phyloP scores from a whole-genome alignment of 371 early-diverging fungal genomes.

The Circinella umbellata region DNA sequence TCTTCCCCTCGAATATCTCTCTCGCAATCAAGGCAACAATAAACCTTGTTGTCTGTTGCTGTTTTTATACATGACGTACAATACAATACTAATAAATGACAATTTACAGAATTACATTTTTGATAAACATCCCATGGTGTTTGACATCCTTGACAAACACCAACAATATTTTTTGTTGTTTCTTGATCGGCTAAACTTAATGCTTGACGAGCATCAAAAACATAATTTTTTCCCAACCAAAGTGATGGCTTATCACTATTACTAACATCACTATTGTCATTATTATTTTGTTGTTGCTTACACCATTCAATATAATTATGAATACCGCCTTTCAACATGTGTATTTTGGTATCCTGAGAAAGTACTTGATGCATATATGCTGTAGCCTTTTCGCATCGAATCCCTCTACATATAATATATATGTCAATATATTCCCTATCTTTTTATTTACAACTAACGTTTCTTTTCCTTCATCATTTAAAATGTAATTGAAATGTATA shows the following conservation, averaged over 20 bases:
- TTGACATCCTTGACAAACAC: slow-evolving; percentile 41
- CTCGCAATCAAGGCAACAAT: slow-evolving; percentile 43
- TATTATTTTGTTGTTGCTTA: slow-evolving; percentile 29
- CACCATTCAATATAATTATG: slow-evolving; percentile 79
- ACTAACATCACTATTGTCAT: slow-evolving; percentile 1
- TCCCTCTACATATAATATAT: slow-evolving; percentile 28
- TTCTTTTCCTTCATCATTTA: background rate
- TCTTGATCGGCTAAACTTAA: slow-evolving; percentile 5
- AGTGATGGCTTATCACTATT: slow-evolving; percentile 25
- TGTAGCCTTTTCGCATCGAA: slow-evolving; percentile 70
- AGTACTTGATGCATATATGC: slow-evolving; percentile 61
- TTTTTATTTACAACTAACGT: background rate
- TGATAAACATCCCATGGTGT: slow-evolving; percentile 44
- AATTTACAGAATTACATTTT: slow-evolving; percentile 39
- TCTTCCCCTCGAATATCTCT: slow-evolving; percentile 17
- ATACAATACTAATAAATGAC: slow-evolving; percentile 44
- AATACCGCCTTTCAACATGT: slow-evolving; percentile 80
- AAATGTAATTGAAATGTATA: background rate
- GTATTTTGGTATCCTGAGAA: slow-evolving; percentile 44
- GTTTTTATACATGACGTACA: slow-evolving; percentile 32
- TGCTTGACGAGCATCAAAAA: slow-evolving; percentile 77
- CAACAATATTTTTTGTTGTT: slow-evolving; percentile 10
- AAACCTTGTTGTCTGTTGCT: slow-evolving; percentile 6
- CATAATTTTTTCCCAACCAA: slow-evolving; percentile 74
- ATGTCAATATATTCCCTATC: slow-evolving; percentile 3